Base-by-base conservation (phyloP, 2,329 filamentous ascomycete species). In the Gaeumannomyces sp. region DNA sequence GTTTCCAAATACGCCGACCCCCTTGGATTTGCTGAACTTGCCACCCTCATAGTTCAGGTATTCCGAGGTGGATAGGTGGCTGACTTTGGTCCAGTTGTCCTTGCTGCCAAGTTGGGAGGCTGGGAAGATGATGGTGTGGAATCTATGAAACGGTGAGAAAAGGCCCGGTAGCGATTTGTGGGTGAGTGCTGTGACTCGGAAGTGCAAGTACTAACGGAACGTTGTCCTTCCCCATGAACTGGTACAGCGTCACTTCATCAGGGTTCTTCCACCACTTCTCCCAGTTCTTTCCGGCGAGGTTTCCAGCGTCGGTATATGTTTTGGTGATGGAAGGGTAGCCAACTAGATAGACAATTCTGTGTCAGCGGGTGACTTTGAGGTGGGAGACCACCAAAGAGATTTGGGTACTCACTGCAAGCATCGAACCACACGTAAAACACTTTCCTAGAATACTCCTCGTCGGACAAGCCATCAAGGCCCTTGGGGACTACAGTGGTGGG, bases 191-290 rank as follows among this genome's bases (percentile, higher is more conserved):
- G n/a, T 4, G 16, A 22, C n/a, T 7, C 13, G 3, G 3, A 8
- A 7, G 28, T 6, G 19, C n/a, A 25, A 14, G 28, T 22, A 66
- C 68, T 59, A 67, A 62, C 66, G 78, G 78, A 25, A 81, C 90
- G 70, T 94, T 93, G 76, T 94, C 91, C 76, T 97, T 97, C 78
- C 93, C 93, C 86, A 97, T 91, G 82, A 97, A 96, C 79, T 97
- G 93, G 76, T 95, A 97, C 16, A 97, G 85, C 73, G 89, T 85
- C 61, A 97, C 93, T 45, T 96, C 83, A 59, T 96, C 89, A 0
- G 92, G 92, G 75, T 96, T 90, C 73, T 90, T 88, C 93, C 93
- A 97, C 93, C 93, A 97, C 73, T 91, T 85, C 79, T 96, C 88
- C 93, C 93, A 97, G 14, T 63, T 28, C 4, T 62, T 62, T 11